Conservation (phyloP, 495 filamentous ascomycete species). For the Annulohypoxylon moriforme region DNA sequence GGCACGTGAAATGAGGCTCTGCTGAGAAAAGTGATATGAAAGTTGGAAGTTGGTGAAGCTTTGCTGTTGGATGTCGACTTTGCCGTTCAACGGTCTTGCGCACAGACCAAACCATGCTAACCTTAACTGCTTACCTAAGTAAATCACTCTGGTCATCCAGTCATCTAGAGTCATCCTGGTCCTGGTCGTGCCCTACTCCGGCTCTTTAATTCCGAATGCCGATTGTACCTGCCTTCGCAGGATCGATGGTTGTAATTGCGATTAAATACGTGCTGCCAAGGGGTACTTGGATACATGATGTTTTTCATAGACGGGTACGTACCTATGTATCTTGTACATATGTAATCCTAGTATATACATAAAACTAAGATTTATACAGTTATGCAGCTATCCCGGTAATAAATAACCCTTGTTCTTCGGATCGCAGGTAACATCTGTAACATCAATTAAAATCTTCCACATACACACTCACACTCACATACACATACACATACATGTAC, state of each 20-base stretch:
- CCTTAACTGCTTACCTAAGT: not conserved
- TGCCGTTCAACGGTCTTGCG: conserved; percentile 2
- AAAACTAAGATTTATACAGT: not conserved
- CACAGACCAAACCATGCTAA: not conserved
- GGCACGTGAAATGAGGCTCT: conserved; percentile 13
- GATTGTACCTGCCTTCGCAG: conserved; percentile 13
- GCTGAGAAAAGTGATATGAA: not conserved
- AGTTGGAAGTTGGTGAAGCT: conserved; percentile 7
- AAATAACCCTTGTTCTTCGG: not conserved
- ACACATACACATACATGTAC: not conserved
- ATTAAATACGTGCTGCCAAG: no score
- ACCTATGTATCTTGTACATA: not conserved
- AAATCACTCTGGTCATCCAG: not conserved
- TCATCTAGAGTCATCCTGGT: not conserved
- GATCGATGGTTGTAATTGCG: not conserved
- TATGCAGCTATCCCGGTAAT: not conserved
- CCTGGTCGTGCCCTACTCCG: not conserved
- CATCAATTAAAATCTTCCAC: no score
- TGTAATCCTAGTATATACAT: not conserved
- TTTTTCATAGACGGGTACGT: not conserved
- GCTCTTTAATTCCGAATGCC: conserved; percentile 18
- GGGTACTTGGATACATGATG: not conserved
- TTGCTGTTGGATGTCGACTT: not conserved
- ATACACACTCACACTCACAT: no score
- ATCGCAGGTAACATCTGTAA: not conserved